These are phyloP conservation scores for Apiosordaria backusii DNA, from an alignment of 495 filamentous ascomycete genomes.

Conservation along the genomic window DNA sequence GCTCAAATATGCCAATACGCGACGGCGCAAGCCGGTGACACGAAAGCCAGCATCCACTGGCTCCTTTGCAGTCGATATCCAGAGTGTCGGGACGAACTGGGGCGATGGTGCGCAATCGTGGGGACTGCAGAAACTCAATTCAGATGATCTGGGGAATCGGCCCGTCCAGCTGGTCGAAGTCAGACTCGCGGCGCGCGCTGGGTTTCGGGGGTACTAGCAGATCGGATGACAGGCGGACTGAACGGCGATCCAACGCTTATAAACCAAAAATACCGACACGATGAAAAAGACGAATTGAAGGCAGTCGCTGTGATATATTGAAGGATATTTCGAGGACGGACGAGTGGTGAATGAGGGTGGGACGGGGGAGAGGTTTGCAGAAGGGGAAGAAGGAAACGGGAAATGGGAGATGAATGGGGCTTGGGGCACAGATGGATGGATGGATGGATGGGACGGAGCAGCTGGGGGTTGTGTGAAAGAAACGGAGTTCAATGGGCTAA, in stretches of 20 bases:
- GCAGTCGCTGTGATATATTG: background rate
- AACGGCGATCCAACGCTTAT: background rate
- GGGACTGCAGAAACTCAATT: constrained; percentile 33
- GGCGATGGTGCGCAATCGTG: constrained; percentile 29
- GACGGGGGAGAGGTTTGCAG: constrained; percentile 1
- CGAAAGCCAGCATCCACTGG: constrained; percentile 26
- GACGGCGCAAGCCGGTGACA: constrained; percentile 19
- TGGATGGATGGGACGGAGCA: constrained; percentile 5
- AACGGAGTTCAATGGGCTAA: background rate
- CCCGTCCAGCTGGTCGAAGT: constrained; percentile 22
- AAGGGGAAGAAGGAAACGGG: constrained; percentile 15
- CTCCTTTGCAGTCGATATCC: constrained; percentile 22
- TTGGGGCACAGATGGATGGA: constrained; percentile 4
- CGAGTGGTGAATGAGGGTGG: constrained; percentile 3
- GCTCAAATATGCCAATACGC: constrained; percentile 21
- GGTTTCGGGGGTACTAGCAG: background rate
- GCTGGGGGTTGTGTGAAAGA: constrained; percentile 2
- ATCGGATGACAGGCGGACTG: background rate
- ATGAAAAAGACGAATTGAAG: background rate
- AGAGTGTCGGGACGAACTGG: constrained; percentile 18
- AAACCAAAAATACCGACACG: background rate
- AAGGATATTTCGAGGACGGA: background rate
- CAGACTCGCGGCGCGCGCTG: constrained; percentile 14
- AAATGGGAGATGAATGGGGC: constrained; percentile 11
- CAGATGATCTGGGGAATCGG: constrained; percentile 32